Percentiles rank a stretch among this genome's conserved stretches.
phyloP scores from a whole-genome alignment of 768 basidiomycete species.

The Fomitopsis serialis region DNA sequence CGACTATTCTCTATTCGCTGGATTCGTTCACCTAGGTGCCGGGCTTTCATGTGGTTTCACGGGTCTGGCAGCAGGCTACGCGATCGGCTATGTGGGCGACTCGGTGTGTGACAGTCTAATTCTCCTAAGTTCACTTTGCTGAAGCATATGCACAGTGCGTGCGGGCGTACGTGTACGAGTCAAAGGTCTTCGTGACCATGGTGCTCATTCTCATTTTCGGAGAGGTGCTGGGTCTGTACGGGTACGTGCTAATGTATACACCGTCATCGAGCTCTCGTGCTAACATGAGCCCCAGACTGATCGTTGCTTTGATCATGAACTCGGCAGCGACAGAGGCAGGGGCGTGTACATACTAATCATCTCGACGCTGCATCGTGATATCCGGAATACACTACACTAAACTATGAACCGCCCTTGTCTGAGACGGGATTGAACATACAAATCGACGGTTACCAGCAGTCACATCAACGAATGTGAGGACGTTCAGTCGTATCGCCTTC shows the following conservation, averaged over 20 bases:
- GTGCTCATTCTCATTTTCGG: conserved; percentile 92
- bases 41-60: conserved; percentile 89
- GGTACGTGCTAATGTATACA: conserved; percentile 37
- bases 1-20: conserved; percentile 78
- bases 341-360: conserved; percentile 6
- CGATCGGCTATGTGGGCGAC: conserved; percentile 92
- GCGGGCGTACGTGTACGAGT: conserved; percentile 86
- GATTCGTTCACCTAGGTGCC: conserved; percentile 89
- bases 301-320: conserved; percentile 92
- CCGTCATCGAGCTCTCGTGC: neutral
- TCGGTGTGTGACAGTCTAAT: conserved; percentile 51
- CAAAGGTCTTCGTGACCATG: conserved; percentile 91
- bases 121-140: neutral
- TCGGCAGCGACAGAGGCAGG: conserved; percentile 50
- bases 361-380: neutral
- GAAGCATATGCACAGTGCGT: conserved; percentile 54
- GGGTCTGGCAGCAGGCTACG: conserved; percentile 89
- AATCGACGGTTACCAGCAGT: neutral
- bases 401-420: neutral
- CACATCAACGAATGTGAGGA: neutral
- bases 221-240: conserved; percentile 87
- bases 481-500: conserved; percentile 3
- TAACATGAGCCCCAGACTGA: conserved; percentile 42
- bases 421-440: neutral
- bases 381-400: neutral